Base-by-base conservation (phyloP, 176 grass and related monocot genomes). In the Avena sativa region DNA sequence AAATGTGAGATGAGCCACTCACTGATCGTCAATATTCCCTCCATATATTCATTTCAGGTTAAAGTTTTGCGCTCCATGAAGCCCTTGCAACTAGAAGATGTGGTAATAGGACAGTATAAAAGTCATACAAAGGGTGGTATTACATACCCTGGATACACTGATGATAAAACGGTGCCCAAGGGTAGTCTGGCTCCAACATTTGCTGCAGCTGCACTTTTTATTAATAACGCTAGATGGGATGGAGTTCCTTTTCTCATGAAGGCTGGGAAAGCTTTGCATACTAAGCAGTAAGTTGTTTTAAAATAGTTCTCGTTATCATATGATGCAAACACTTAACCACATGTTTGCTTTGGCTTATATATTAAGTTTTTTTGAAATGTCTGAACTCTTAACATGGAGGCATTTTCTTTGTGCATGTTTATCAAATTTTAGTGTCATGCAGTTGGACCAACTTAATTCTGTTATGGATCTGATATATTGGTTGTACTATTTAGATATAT, bases 191-290 rank as follows among this genome's bases (percentile, higher is more conserved):
- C 96, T 87, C 96, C 96, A 28, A 95, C 96, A 16, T 98, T 94
- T 84, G 93, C 96, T 62, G 93, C 96, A 15, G 96, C 96, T 63
- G 90, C 90, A 26, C 86, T 98, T 67, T 98, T 95, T 32, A 95
- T 95, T 78, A 92, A 98, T 81, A 98, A 98, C 21, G 93, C 93
- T 43, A 93, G 96, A 81, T 98, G 96, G 96, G 96, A 98, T 76
- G 96, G 96, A 79, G 93, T 98, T 47, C 96, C 96, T 21, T 98
- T 98, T 89, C 96, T 98, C 56, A 95, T 98, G 96, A 98, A 95
- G 85, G 88, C 93, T 79, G 93, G 93, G 10, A 98, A 98, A 95
- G 96, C 93, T 44, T 92, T 98, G 81, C 91, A 98, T 68, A 89
- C 87, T 51, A 93, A 92, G 44, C 57, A 92, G 95, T 95, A 88